Evolutionary conservation across 2,329 filamentous ascomycete genomes (phyloP), one percentile per base, ranked within the genome.

Genomic region (Fusarium denticulatum): DNA sequence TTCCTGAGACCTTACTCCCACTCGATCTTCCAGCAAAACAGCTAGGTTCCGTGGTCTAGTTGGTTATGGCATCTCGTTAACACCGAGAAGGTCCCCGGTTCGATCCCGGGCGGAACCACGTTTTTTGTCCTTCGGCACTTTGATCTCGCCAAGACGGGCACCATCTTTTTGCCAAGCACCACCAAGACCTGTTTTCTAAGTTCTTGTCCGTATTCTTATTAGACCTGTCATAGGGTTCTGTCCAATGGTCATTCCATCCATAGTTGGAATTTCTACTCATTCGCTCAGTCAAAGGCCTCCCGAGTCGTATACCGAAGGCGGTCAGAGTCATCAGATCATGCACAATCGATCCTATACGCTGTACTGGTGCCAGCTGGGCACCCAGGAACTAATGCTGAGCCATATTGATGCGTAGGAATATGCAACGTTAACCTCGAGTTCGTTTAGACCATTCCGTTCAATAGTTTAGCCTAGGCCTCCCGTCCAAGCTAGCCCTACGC

Each of bases 71-170:
- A 64, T 64, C 62, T 64, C 62, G 62, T 65, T 55, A 65, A 65
- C 58, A 65, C 62, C 62, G 62, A 65, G 62, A 65, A 65, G 58
- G 62, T 65, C 62, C 62, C 62, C 62, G 62, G 58, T 65, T 63
- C 62, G 37, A 65, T 46, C 62, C 62, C 58, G 62, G 62, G 62
- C 62, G 47, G 62, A 65, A 65, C 58, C 62, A 53, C 32, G 13
- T 20, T 43, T 61, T 60, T 62, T 45, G 24, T 20, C 16, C 13
- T 36, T 34, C 9, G 10, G 18, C 45, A 24, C n/a, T 28, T 22
- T 20, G n/a, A 62, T 52, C 18, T 36, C 32, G 46, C 32, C 36
- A 36, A 52, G 56, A 52, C 9, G n/a, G 34, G 16, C 26, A n/a
- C 28, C 36, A 28, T 61, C 39, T 52, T 50, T 61, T 61, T 52